phyloP scores from a whole-genome alignment of 2,329 filamentous ascomycete species.

The Fusarium oxysporum region DNA sequence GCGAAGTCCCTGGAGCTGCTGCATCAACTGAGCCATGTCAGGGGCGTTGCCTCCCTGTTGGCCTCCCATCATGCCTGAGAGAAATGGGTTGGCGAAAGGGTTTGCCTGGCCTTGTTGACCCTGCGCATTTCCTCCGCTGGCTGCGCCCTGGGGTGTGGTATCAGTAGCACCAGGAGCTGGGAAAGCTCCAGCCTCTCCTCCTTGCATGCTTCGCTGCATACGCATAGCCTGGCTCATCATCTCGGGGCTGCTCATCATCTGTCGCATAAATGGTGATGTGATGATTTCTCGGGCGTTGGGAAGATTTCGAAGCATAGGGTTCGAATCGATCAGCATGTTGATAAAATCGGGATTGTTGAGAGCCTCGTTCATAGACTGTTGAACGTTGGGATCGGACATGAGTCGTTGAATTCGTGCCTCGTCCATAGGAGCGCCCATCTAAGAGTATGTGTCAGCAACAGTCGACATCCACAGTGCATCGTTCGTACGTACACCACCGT shows the following conservation, averaged over 20 bases:
- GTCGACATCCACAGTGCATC: neutral
- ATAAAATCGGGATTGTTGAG: constrained; percentile 95
- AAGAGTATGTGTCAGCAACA: constrained; percentile 22
- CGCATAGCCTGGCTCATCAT: constrained; percentile 84
- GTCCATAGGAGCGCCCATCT: constrained; percentile 91
- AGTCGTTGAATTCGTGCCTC: constrained; percentile 85
- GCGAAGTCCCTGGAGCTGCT: constrained; percentile 46
- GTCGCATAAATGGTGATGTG: constrained; percentile 86
- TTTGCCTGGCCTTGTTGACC: constrained; percentile 55
- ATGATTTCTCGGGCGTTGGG: constrained; percentile 86
- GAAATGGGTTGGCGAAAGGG: constrained; percentile 55
- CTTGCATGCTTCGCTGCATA: constrained; percentile 79
- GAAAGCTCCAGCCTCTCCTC: constrained; percentile 70
- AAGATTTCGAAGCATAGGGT: constrained; percentile 82
- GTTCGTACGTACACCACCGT: constrained; percentile 81
- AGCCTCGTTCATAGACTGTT: constrained; percentile 91
- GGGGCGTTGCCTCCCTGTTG: constrained; percentile 24
- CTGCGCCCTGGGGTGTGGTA: constrained; percentile 73
- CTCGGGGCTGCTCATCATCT: constrained; percentile 93
- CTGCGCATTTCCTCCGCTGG: constrained; percentile 47
- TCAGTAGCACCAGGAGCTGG: constrained; percentile 93
- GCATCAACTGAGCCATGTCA: constrained; percentile 37
- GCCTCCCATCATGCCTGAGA: constrained; percentile 40
- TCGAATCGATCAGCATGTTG: constrained; percentile 93
- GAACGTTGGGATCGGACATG: constrained; percentile 88